Percentiles rank a stretch among this genome's conserved stretches.
Conservation (phyloP, 805 yeast genomes). For the Metschnikowia drakensbergensis region DNA sequence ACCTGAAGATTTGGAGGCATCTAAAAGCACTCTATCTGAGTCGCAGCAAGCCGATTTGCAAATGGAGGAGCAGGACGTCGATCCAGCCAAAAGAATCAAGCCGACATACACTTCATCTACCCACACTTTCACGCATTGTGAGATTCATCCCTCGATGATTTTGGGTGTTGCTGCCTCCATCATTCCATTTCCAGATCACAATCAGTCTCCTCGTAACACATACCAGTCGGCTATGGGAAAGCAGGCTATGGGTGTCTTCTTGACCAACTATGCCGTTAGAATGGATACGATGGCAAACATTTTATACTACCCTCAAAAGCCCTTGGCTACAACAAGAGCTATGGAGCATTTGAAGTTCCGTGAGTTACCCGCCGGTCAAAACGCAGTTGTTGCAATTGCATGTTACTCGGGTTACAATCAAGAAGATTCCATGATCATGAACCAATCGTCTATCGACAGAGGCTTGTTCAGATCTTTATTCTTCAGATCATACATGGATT, state of each 20-base stretch:
- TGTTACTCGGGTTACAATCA: constrained; percentile 99
- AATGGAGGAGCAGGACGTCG: constrained; percentile 46
- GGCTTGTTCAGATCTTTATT: constrained; percentile 94
- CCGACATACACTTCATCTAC: constrained; percentile 51
- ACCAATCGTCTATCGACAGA: constrained; percentile 94
- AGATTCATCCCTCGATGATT: constrained; percentile 98
- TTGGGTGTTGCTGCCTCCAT: constrained; percentile 98
- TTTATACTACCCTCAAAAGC: constrained; percentile 95
- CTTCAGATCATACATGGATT: constrained; percentile 97
- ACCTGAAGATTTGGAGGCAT: constrained; percentile 87
- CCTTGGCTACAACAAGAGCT: constrained; percentile 94
- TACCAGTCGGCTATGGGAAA: constrained; percentile 99
- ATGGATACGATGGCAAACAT: constrained; percentile 99
- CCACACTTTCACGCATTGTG: constrained; percentile 95
- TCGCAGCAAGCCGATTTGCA: constrained; percentile 42
- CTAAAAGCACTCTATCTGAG: constrained; percentile 40
- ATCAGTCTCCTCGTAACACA: constrained; percentile 98
- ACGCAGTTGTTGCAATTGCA: constrained; percentile 96
- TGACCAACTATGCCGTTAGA: constrained; percentile 91
- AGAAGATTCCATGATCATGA: constrained; percentile 99
- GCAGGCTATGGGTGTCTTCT: constrained; percentile 98
- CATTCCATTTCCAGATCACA: constrained; percentile 99
- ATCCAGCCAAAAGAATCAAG: constrained; percentile 84
- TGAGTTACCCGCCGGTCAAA: constrained; percentile 98
- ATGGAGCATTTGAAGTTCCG: constrained; percentile 97